phyloP scores from a whole-genome alignment of 1,284 basidiomycete species.

The Cryptococcus hybrid region DNA sequence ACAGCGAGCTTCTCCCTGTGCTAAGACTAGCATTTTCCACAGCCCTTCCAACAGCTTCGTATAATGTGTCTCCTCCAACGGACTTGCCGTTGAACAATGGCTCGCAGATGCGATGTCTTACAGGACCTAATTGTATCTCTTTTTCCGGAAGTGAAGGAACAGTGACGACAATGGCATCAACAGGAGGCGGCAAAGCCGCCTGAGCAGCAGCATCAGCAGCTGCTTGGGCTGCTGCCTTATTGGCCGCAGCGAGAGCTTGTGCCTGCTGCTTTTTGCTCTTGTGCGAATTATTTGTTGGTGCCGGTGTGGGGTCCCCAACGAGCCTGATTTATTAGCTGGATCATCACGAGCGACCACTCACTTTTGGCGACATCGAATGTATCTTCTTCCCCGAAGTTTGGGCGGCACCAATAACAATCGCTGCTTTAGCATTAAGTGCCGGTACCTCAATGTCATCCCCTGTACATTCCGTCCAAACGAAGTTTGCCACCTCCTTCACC shows the following conservation, averaged over 20 bases:
- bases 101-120: constrained; percentile 86
- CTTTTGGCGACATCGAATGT: constrained; percentile 59
- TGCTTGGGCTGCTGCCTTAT: constrained; percentile 61
- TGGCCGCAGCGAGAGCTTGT: constrained; percentile 61
- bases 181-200: constrained; percentile 25
- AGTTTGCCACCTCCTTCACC: constrained; percentile 34
- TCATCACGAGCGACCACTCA: constrained; percentile 30
- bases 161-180: constrained; percentile 33
- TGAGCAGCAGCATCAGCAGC: constrained; percentile 58
- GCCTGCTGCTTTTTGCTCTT: constrained; percentile 53
- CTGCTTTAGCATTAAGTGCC: constrained; percentile 17
- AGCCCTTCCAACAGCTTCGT: constrained; percentile 46
- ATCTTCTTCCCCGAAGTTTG: constrained; percentile 67
- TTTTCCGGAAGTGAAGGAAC: constrained; percentile 70
- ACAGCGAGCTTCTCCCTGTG: constrained; percentile 62
- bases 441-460: constrained; percentile 46
- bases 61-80: constrained; percentile 57
- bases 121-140: constrained; percentile 75
- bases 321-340: constrained; percentile 25
- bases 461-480: constrained; percentile 39
- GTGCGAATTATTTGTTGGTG: constrained; percentile 43
- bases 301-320: constrained; percentile 32
- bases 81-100: constrained; percentile 62
- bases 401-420: constrained; percentile 14
- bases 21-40: constrained; percentile 33